Percentiles rank a stretch among this genome's conserved stretches.
Conservation (phyloP, 257 asterid species). For the Dorcoceras hygrometricum region DNA sequence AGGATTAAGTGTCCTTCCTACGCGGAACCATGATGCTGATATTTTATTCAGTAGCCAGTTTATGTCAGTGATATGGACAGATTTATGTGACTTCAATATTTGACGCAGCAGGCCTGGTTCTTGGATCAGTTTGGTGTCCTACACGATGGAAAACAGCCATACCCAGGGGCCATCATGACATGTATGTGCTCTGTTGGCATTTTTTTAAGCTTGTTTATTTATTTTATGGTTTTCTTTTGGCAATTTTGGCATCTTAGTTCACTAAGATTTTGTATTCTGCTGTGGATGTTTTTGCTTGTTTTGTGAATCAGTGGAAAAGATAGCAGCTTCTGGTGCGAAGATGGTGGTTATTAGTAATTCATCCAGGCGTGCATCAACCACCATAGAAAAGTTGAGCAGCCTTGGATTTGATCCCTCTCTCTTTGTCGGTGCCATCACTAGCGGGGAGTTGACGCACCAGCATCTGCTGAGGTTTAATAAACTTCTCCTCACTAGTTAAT, state of each 20-base stretch:
- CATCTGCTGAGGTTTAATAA: slow-evolving; percentile 59
- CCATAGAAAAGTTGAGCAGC: slow-evolving; percentile 68
- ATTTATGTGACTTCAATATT: slow-evolving; percentile 4
- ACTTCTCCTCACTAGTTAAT: slow-evolving; percentile 1
- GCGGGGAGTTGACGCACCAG: slow-evolving; percentile 92
- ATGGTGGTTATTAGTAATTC: slow-evolving; percentile 93
- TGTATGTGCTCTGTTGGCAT: slow-evolving; percentile 52
- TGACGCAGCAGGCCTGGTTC: slow-evolving; percentile 73
- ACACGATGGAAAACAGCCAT: slow-evolving; percentile 92
- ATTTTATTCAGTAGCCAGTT: neutral
- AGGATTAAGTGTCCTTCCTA: neutral
- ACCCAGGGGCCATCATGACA: slow-evolving; percentile 88
- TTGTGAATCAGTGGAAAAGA: slow-evolving; percentile 61
- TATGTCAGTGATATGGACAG: neutral
- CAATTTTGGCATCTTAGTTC: neutral
- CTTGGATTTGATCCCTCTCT: slow-evolving; percentile 87
- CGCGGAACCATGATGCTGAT: neutral
- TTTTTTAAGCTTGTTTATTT: slow-evolving; percentile 33
- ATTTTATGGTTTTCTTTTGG: slow-evolving; percentile 2
- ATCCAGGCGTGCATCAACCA: slow-evolving; percentile 84
- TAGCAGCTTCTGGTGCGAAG: slow-evolving; percentile 80
- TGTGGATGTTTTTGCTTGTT: slow-evolving; percentile 15
- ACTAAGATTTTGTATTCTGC: slow-evolving; percentile 17
- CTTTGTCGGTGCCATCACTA: slow-evolving; percentile 85
- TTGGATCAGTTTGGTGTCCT: slow-evolving; percentile 96